These are phyloP conservation scores for Pichia exigua DNA, from an alignment of 805 yeast genomes.

Conservation along the genomic window DNA sequence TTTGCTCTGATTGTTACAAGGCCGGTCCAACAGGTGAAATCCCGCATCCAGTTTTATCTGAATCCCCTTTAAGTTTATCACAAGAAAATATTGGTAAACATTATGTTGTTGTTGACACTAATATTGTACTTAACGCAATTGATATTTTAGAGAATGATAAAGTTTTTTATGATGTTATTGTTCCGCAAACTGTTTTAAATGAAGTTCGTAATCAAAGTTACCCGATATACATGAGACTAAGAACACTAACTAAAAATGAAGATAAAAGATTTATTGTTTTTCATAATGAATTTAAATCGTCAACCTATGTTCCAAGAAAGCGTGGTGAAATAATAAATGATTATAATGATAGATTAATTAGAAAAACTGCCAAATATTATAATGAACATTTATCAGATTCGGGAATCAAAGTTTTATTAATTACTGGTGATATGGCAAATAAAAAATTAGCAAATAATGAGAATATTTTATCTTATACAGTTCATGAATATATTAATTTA, in stretches of 20 bases:
- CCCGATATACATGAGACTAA: slow-evolving; percentile 79
- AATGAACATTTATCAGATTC: slow-evolving; percentile 46
- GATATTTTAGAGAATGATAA: slow-evolving; percentile 75
- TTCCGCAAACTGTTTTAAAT: slow-evolving; percentile 93
- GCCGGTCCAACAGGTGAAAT: slow-evolving; percentile 62
- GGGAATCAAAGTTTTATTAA: slow-evolving; percentile 42
- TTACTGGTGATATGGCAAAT: slow-evolving; percentile 76
- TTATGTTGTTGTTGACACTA: slow-evolving; percentile 80
- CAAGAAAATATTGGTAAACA: slow-evolving; percentile 51
- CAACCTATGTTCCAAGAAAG: slow-evolving; percentile 57
- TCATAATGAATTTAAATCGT: slow-evolving; percentile 82
- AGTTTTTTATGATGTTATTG: slow-evolving; percentile 78
- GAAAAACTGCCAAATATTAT: slow-evolving; percentile 70
- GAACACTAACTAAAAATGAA: slow-evolving; percentile 66
- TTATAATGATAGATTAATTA: slow-evolving; percentile 84
- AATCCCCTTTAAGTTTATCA: slow-evolving; percentile 42
- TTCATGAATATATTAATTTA: slow-evolving; percentile 62
- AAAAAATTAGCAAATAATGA: slow-evolving; percentile 46
- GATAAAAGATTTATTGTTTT: slow-evolving; percentile 83
- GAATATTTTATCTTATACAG: slow-evolving; percentile 46
- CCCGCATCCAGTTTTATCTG: slow-evolving; percentile 62
- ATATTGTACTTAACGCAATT: slow-evolving; percentile 79
- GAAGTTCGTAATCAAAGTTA: slow-evolving; percentile 83
- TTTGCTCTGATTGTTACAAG: slow-evolving; percentile 48
- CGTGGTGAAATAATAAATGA: slow-evolving; percentile 75